phyloP scores from a whole-genome alignment of 208 protist genomes.

The Tritrichomonas foetus region DNA sequence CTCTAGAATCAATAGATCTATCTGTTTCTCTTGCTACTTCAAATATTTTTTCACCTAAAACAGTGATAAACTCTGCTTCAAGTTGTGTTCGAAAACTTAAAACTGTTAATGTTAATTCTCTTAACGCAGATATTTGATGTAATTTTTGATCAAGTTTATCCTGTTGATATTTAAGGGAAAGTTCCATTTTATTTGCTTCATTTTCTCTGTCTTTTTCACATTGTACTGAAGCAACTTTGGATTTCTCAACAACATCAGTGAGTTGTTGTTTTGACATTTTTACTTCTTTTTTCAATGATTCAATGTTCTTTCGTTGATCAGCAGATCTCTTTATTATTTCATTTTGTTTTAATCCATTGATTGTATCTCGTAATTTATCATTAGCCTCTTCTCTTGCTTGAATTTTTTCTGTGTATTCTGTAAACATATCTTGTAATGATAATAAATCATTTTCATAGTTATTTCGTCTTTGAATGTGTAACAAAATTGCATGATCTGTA shows the following conservation, averaged over 20 bases:
- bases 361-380: neutral
- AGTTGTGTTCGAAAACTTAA: constrained; percentile 22
- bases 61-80: constrained; percentile 26
- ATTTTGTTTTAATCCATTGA: neutral
- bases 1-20: neutral
- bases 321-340: neutral
- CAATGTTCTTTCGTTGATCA: neutral
- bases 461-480: constrained; percentile 23
- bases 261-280: neutral
- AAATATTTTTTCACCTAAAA: neutral
- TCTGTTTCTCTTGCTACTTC: neutral
- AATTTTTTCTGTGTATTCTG: neutral
- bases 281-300: neutral
- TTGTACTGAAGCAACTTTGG: neutral
- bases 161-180: neutral
- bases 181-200: neutral
- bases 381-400: neutral
- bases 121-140: neutral
- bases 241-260: neutral
- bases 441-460: neutral
- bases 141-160: neutral
- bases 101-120: neutral
- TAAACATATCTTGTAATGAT: neutral
- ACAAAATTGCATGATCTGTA: neutral
- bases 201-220: neutral